These are phyloP conservation scores for Theileria orientalis DNA, from an alignment of 169 alveolate species.

Conservation along the genomic window DNA sequence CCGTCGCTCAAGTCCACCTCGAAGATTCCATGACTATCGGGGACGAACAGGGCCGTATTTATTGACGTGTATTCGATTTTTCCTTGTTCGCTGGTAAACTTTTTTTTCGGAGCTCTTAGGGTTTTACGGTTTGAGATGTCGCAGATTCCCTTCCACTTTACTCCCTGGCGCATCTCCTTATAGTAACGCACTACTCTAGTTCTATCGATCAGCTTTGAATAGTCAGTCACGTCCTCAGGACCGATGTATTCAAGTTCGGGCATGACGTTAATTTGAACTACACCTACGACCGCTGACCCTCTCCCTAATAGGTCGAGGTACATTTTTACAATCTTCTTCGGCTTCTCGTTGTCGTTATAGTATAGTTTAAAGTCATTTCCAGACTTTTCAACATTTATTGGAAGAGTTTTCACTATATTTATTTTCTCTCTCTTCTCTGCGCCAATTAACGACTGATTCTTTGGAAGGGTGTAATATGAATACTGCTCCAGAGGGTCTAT, in stretches of 20 bases:
- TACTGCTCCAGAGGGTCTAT: neutral
- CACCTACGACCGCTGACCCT: neutral
- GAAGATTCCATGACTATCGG: too few relatives aligned
- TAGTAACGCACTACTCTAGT: neutral
- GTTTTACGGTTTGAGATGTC: too few relatives aligned
- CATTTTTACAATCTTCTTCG: neutral
- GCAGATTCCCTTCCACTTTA: too few relatives aligned
- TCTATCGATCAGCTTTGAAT: neutral
- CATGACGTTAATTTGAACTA: slow-evolving; percentile 1
- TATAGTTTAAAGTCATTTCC: neutral
- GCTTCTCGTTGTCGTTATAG: neutral
- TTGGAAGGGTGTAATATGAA: neutral
- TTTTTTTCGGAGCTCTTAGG: too few relatives aligned
- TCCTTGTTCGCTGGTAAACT: too few relatives aligned
- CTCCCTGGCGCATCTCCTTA: neutral
- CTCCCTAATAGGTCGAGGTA: neutral
- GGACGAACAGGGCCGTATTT: too few relatives aligned
- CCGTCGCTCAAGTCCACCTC: too few relatives aligned
- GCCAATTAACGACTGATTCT: neutral
- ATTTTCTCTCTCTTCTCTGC: neutral
- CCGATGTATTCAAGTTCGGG: neutral
- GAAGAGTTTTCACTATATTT: neutral
- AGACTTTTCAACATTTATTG: neutral
- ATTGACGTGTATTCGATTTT: too few relatives aligned
- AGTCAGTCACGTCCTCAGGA: neutral